Percentiles rank a stretch among this genome's conserved stretches.
Evolutionary conservation across 2,329 filamentous ascomycete species (phyloP).

Genomic region (Arachnomyces sp.): DNA sequence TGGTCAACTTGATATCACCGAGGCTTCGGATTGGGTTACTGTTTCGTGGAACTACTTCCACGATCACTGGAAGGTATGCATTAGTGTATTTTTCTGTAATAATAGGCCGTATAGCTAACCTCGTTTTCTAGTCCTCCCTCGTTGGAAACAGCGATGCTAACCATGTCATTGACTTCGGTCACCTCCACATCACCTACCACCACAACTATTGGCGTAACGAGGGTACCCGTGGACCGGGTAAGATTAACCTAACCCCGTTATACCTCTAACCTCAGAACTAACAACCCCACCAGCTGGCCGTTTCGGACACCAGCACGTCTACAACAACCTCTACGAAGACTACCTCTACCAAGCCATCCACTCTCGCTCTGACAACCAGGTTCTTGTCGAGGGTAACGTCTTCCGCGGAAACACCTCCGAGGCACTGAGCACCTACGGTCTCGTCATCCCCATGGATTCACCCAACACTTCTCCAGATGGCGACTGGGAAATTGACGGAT

Average conservation of each 20-base stretch:
- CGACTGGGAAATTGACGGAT: constrained; percentile 49
- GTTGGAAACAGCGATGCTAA: constrained; percentile 36
- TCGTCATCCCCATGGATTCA: constrained; percentile 49
- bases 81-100: background rate
- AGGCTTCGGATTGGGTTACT: constrained; percentile 40
- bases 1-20: constrained; percentile 41
- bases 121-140: constrained; percentile 26
- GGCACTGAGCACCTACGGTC: constrained; percentile 47
- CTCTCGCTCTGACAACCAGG: constrained; percentile 43
- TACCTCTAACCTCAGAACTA: background rate
- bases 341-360: constrained; percentile 44
- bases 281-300: constrained; percentile 30
- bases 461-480: constrained; percentile 49
- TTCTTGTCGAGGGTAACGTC: constrained; percentile 44
- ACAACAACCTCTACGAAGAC: constrained; percentile 44
- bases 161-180: constrained; percentile 36
- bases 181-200: constrained; percentile 44
- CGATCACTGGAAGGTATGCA: constrained; percentile 35
- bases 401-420: constrained; percentile 43
- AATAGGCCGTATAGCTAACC: background rate
- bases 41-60: constrained; percentile 46
- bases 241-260: background rate
- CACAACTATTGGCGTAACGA: constrained; percentile 44
- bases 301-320: constrained; percentile 45
- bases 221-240: constrained; percentile 38